phyloP scores from a whole-genome alignment of 108 stramenopile species.

The Cyclostephanos invisitatus region DNA sequence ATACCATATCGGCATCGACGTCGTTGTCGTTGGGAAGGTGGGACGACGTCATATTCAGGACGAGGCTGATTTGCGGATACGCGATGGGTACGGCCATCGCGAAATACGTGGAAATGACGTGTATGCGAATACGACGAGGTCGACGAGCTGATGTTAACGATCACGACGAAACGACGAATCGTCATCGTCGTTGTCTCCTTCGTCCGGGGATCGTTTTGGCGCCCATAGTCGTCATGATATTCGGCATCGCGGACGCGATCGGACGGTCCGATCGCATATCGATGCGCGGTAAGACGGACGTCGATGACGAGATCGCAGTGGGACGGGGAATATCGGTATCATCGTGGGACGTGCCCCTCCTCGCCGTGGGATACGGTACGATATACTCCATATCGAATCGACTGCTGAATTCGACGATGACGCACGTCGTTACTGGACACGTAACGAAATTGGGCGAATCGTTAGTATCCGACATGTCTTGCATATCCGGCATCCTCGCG shows the following conservation, averaged over 20 bases:
- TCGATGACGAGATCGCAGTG: neutral
- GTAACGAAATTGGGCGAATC: slow-evolving; percentile 15
- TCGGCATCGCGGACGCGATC: slow-evolving; percentile 17
- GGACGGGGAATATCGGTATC: too few species aligned
- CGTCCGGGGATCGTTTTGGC: slow-evolving; percentile 7
- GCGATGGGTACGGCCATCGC: slow-evolving; percentile 7
- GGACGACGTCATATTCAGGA: slow-evolving; percentile 18
- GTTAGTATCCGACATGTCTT: slow-evolving; percentile 7
- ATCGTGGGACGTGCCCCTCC: slow-evolving; percentile 13
- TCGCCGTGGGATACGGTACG: slow-evolving; percentile 18
- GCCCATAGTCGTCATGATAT: slow-evolving; percentile 4
- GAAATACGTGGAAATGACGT: slow-evolving; percentile 10
- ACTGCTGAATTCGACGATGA: slow-evolving; percentile 16
- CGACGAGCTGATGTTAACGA: neutral
- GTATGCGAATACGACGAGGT: too few species aligned
- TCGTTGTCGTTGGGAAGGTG: slow-evolving; percentile 14
- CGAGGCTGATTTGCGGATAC: slow-evolving; percentile 21
- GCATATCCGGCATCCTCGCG: neutral
- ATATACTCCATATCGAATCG: slow-evolving; percentile 18
- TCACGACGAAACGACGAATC: neutral
- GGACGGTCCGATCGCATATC: neutral
- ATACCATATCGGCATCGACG: slow-evolving; percentile 26
- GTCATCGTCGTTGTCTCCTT: neutral
- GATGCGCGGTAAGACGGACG: neutral
- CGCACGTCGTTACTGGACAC: slow-evolving; percentile 27